Evolutionary conservation across 2,329 filamentous ascomycete genomes (phyloP).

Genomic region (Tolypocladium capitatum): DNA sequence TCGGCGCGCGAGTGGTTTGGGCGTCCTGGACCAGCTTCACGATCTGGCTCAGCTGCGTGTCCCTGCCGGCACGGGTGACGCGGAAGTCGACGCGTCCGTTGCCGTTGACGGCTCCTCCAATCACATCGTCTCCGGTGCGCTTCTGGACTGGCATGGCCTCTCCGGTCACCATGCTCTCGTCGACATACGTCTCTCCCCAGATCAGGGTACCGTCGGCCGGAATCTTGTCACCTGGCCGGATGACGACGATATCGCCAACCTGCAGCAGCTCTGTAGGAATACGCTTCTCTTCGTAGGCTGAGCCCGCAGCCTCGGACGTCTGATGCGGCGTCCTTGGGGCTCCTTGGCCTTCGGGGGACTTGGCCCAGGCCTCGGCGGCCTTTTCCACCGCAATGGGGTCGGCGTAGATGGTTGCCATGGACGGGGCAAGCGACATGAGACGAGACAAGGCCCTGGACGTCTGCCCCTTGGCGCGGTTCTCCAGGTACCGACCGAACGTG

Average conservation of each 20-base stretch:
- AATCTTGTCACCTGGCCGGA: slow-evolving; percentile 92
- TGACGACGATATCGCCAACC: slow-evolving; percentile 82
- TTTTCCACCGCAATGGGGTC: slow-evolving; percentile 92
- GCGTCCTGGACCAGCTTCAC: slow-evolving; percentile 97
- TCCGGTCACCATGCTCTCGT: slow-evolving; percentile 97
- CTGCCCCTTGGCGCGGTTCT: slow-evolving; percentile 91
- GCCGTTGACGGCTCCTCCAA: slow-evolving; percentile 92
- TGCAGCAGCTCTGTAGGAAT: slow-evolving; percentile 92
- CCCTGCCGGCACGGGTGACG: slow-evolving; percentile 81
- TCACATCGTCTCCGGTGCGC: slow-evolving; percentile 62
- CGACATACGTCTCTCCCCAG: slow-evolving; percentile 81
- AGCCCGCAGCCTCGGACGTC: slow-evolving; percentile 27
- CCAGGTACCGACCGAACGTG: slow-evolving; percentile 76
- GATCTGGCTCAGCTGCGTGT: slow-evolving; percentile 95
- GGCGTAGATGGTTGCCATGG: slow-evolving; percentile 91
- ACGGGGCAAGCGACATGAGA: slow-evolving; percentile 90
- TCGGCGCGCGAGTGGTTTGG: slow-evolving; percentile 85
- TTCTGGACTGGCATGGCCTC: slow-evolving; percentile 95
- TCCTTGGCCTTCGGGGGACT: slow-evolving; percentile 14
- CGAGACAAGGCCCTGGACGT: slow-evolving; percentile 87
- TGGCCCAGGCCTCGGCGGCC: slow-evolving; percentile 62
- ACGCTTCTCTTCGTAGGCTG: slow-evolving; percentile 64
- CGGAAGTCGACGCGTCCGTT: slow-evolving; percentile 84
- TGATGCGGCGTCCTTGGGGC: slow-evolving; percentile 29
- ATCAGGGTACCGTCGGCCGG: slow-evolving; percentile 83